A percentile compares a stretch with the other conserved stretches of the same genome.
Evolutionary conservation across 495 filamentous ascomycete species (phyloP).

Genomic region (Venustampulla echinocandica): DNA sequence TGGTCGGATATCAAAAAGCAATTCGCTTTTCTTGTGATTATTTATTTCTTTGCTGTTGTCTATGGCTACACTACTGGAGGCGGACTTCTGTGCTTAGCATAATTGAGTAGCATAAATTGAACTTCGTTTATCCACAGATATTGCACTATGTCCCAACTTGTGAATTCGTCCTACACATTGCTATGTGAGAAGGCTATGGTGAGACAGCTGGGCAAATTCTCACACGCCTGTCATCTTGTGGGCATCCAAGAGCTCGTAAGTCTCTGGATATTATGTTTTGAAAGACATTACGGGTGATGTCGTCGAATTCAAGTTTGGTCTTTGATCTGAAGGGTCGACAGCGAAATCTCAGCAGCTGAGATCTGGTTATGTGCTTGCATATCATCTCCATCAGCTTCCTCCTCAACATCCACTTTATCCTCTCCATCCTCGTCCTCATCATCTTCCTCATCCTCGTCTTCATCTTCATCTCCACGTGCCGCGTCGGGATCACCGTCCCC

Average conservation of each 20-base stretch:
- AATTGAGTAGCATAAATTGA: slow-evolving; percentile 5
- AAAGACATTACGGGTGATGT: no score
- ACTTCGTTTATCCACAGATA: background rate
- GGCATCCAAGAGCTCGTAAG: background rate
- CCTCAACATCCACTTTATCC: slow-evolving; percentile 23
- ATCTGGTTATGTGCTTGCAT: background rate
- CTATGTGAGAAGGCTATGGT: background rate
- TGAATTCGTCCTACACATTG: no score
- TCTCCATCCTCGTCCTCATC: slow-evolving; percentile 27
- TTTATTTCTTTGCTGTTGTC: slow-evolving; percentile 14
- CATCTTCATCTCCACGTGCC: slow-evolving; percentile 34
- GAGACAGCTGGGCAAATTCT: no score
- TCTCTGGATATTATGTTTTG: no score
- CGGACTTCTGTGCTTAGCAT: slow-evolving; percentile 14
- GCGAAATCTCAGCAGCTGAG: background rate
- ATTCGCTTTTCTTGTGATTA: slow-evolving; percentile 14
- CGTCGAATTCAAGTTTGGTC: slow-evolving; percentile 10
- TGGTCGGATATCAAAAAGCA: slow-evolving; percentile 19
- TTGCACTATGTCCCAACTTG: background rate
- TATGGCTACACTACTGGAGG: slow-evolving; percentile 6
- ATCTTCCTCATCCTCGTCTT: slow-evolving; percentile 32
- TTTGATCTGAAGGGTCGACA: slow-evolving; percentile 7
- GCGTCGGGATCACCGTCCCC: slow-evolving; percentile 39
- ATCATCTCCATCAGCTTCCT: slow-evolving; percentile 14
- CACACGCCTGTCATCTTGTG: background rate